phyloP scores from a whole-genome alignment of 768 basidiomycete genomes.

The Naganishia randhawae region DNA sequence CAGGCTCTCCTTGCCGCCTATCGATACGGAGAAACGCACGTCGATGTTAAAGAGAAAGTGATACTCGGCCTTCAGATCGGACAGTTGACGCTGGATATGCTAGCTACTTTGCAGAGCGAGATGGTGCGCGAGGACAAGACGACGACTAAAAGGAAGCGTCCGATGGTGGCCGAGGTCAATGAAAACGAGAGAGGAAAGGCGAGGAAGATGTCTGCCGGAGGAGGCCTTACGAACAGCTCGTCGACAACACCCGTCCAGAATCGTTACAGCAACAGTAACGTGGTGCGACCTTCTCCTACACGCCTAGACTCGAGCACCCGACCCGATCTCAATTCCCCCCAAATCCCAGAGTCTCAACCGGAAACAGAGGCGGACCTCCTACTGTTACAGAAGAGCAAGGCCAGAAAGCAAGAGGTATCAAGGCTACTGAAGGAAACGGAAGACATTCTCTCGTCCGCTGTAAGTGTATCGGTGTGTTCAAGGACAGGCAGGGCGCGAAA shows the following conservation, averaged over 20 bases:
- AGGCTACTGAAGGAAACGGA: slow-evolving; percentile 26
- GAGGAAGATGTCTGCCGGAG: background rate
- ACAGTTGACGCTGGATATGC: slow-evolving; percentile 23
- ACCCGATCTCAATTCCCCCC: background rate
- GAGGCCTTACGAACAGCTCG: no score
- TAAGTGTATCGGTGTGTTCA: background rate
- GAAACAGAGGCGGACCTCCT: slow-evolving; percentile 3
- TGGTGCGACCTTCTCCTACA: background rate
- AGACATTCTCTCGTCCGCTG: slow-evolving; percentile 14
- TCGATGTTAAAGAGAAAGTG: slow-evolving; percentile 14
- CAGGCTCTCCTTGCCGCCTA: slow-evolving; percentile 19
- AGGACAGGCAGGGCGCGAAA: background rate
- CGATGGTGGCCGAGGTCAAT: background rate
- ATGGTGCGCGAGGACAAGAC: slow-evolving; percentile 15
- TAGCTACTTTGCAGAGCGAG: slow-evolving; percentile 20
- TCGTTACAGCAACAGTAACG: background rate
- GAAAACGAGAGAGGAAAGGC: slow-evolving; percentile 3
- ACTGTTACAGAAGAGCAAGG: background rate
- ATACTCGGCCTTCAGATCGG: slow-evolving; percentile 20
- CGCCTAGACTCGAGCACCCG: background rate
- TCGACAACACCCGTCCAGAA: slow-evolving; percentile 1
- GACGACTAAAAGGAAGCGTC: background rate
- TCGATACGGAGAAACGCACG: slow-evolving; percentile 7
- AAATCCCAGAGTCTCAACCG: background rate
- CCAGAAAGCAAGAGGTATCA: slow-evolving; percentile 16